phyloP scores from a whole-genome alignment of 2,329 filamentous ascomycete species.

The Gnomoniopsis sp. region DNA sequence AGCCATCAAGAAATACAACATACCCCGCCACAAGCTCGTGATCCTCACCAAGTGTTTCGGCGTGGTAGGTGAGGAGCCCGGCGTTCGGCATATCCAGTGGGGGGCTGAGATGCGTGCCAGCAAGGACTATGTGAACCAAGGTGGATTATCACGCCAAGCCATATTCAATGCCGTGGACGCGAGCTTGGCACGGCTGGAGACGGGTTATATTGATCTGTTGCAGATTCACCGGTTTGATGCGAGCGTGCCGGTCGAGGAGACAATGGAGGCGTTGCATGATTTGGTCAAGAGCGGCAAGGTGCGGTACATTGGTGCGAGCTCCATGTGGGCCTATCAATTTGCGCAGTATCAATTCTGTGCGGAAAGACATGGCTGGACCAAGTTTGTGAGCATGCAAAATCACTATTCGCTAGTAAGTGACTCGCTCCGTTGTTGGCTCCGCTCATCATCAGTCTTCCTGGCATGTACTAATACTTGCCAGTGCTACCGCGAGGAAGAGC shows the following conservation, averaged over 20 bases:
- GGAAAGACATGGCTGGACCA: slow-evolving; percentile 54
- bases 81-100: slow-evolving; percentile 33
- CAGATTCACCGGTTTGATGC: slow-evolving; percentile 60
- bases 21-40: slow-evolving; percentile 62
- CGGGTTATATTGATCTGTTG: slow-evolving; percentile 45
- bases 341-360: slow-evolving; percentile 53
- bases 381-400: slow-evolving; percentile 54
- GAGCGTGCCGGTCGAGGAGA: slow-evolving; percentile 53
- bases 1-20: slow-evolving; percentile 60
- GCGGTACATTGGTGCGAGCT: slow-evolving; percentile 47
- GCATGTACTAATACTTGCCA: background rate
- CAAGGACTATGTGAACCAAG: background rate
- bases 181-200: slow-evolving; percentile 30
- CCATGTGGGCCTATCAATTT: slow-evolving; percentile 52
- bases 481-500: slow-evolving; percentile 3
- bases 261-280: slow-evolving; percentile 60
- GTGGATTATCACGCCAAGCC: slow-evolving; percentile 30
- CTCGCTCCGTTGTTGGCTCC: background rate
- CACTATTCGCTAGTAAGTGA: background rate
- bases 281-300: slow-evolving; percentile 56
- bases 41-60: slow-evolving; percentile 57
- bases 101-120: slow-evolving; percentile 26
- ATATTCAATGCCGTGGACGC: slow-evolving; percentile 37
- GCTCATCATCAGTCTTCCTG: background rate
- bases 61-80: slow-evolving; percentile 31